Percentiles rank a stretch among this genome's conserved stretches.
Conservation (phyloP, 163 green algal species). For the Coccomyxa subellipsoidea region DNA sequence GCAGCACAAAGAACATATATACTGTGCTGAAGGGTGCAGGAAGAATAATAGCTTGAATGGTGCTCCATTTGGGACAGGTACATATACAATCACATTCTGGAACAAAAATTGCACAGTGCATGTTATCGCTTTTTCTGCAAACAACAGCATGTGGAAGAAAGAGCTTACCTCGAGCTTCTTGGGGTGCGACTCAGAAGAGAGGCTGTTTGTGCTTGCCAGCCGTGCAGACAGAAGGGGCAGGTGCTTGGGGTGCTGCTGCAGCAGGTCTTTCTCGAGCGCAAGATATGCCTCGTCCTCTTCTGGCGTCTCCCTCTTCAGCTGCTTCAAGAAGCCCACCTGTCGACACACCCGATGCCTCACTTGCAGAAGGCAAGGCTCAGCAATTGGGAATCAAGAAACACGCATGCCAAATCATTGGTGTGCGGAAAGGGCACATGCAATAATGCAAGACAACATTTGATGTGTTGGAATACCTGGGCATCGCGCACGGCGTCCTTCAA, state of each 20-base stretch:
- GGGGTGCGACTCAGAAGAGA: neutral
- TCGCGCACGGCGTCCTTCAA: constrained; percentile 56
- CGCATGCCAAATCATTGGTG: neutral
- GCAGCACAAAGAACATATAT: too few species aligned
- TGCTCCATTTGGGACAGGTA: too few species aligned
- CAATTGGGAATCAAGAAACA: neutral
- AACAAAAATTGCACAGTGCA: too few species aligned
- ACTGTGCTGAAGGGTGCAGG: too few species aligned
- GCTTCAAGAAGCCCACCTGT: constrained; percentile 53
- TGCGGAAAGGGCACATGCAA: too few species aligned
- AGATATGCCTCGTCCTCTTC: constrained; percentile 32
- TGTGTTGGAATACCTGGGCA: constrained; percentile 29
- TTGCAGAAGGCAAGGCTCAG: neutral
- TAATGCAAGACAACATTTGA: neutral
- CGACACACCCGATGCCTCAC: neutral
- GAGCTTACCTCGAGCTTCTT: neutral
- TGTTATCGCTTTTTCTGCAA: too few species aligned
- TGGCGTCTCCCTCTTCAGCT: constrained; percentile 7
- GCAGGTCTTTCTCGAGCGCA: constrained; percentile 30
- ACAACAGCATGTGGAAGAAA: too few species aligned
- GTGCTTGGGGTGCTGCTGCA: constrained; percentile 37
- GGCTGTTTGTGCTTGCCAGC: constrained; percentile 23
- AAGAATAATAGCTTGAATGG: too few species aligned
- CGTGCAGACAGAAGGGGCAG: constrained; percentile 51
- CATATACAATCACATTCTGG: too few species aligned